Conservation (phyloP, 2,329 filamentous ascomycete species). For the Apiospora pterosperma region DNA sequence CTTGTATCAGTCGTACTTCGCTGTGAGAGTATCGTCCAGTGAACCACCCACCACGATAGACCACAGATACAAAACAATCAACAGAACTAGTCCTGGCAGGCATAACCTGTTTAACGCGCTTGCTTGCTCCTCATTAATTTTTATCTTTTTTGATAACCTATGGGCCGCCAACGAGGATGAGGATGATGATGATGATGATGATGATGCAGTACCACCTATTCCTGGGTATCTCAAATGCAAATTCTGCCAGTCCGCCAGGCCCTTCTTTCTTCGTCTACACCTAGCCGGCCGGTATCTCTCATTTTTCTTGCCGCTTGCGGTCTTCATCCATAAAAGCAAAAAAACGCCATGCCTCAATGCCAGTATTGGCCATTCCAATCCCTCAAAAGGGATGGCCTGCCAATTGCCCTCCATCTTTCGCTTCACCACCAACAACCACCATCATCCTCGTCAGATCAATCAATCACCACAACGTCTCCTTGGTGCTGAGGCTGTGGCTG, state of each 20-base stretch:
- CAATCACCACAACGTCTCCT: background rate
- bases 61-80: too few species aligned
- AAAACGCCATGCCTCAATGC: too few species aligned
- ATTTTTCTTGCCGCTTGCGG: background rate
- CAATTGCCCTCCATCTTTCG: too few species aligned
- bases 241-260: background rate
- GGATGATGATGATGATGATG: background rate
- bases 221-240: conserved; percentile 8
- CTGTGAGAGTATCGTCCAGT: too few species aligned
- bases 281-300: background rate
- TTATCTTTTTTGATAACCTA: background rate
- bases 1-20: too few species aligned
- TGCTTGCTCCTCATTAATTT: background rate
- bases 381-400: too few species aligned
- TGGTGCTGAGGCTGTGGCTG: conserved; percentile 7
- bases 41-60: too few species aligned
- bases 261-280: background rate
- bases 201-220: conserved; percentile 2
- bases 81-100: background rate
- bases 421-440: too few species aligned
- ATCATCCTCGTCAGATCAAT: background rate
- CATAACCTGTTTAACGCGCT: background rate
- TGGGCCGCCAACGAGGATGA: background rate
- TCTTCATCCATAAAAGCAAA: too few species aligned
- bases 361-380: too few species aligned